These are phyloP conservation scores for Amphichorda felina DNA, from an alignment of 2,329 filamentous ascomycete genomes.

Conservation along the genomic window DNA sequence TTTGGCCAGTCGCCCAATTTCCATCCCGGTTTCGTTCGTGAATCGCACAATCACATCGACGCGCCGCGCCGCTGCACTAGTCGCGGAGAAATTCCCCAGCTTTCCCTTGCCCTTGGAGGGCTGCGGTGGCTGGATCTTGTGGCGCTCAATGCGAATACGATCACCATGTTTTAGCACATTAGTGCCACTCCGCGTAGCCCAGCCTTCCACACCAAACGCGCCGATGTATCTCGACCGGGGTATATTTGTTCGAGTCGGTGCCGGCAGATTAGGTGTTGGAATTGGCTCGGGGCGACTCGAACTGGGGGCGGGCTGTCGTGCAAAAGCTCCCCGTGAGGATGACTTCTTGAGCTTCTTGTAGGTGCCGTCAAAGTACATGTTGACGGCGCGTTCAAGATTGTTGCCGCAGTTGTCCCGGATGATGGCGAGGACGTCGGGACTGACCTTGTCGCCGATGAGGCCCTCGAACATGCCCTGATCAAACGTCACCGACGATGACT, in stretches of 20 bases:
- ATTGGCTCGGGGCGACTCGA: not conserved
- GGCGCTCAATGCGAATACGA: constrained; percentile 72
- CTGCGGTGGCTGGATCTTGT: constrained; percentile 55
- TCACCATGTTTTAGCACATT: constrained; percentile 73
- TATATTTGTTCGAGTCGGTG: constrained; percentile 11
- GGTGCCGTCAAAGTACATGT: constrained; percentile 60
- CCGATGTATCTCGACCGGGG: constrained; percentile 62
- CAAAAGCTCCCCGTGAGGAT: constrained; percentile 1
- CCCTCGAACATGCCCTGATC: constrained; percentile 45
- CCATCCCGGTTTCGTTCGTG: constrained; percentile 64
- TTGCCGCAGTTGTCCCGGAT: constrained; percentile 43
- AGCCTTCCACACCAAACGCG: constrained; percentile 82
- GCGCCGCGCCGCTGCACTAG: constrained; percentile 47
- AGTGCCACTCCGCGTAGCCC: constrained; percentile 77
- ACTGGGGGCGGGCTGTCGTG: not conserved
- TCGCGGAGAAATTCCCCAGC: constrained; percentile 22
- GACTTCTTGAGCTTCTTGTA: constrained; percentile 38
- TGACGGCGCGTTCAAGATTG: constrained; percentile 50
- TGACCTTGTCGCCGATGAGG: constrained; percentile 46
- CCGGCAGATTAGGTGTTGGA: not conserved
- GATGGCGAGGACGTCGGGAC: constrained; percentile 30
- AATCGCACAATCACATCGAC: constrained; percentile 87
- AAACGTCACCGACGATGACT: constrained; percentile 28
- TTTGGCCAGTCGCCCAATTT: constrained; percentile 78
- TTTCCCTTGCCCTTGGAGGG: constrained; percentile 30